A percentile compares a stretch with the other conserved stretches of the same genome.
phyloP scores from a whole-genome alignment of 2,329 filamentous ascomycete genomes.

The Colletotrichum salicis region DNA sequence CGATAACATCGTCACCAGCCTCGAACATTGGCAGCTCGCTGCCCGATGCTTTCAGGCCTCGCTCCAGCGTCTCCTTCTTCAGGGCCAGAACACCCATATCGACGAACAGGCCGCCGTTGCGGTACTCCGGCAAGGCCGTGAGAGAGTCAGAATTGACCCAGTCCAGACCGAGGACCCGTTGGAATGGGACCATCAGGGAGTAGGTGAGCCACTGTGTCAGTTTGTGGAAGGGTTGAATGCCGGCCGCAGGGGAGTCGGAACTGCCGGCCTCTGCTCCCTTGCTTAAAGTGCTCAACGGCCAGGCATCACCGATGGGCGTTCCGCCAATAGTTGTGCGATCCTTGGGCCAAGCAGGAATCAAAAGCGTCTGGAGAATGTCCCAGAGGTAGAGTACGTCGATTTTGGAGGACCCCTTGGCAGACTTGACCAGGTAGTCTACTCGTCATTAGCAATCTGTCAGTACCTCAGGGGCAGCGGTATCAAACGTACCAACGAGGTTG shows the following conservation, averaged over 20 bases:
- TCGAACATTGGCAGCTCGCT: constrained; percentile 69
- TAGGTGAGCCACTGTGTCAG: constrained; percentile 95
- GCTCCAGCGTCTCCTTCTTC: constrained; percentile 74
- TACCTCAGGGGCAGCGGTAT: neutral
- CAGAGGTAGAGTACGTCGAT: constrained; percentile 55
- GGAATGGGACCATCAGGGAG: constrained; percentile 92
- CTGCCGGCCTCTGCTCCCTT: constrained; percentile 22
- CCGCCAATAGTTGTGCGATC: constrained; percentile 61
- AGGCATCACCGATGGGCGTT: constrained; percentile 60
- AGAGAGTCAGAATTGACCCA: constrained; percentile 84
- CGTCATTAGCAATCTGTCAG: neutral
- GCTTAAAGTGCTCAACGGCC: constrained; percentile 51
- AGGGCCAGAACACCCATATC: constrained; percentile 84
- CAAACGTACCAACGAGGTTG: constrained; percentile 55
- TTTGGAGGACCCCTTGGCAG: constrained; percentile 39
- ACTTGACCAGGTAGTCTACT: constrained; percentile 52
- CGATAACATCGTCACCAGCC: constrained; percentile 68
- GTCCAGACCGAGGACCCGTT: constrained; percentile 80
- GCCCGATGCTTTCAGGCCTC: constrained; percentile 70
- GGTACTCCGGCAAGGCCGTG: constrained; percentile 90
- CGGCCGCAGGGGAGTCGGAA: constrained; percentile 37
- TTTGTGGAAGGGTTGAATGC: constrained; percentile 90
- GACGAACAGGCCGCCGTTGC: constrained; percentile 89
- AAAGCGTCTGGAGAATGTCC: constrained; percentile 53
- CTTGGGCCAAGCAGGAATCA: constrained; percentile 61